These are phyloP conservation scores for Talaromyces atroroseus DNA, from an alignment of 2,329 filamentous ascomycete genomes.

Conservation along the genomic window DNA sequence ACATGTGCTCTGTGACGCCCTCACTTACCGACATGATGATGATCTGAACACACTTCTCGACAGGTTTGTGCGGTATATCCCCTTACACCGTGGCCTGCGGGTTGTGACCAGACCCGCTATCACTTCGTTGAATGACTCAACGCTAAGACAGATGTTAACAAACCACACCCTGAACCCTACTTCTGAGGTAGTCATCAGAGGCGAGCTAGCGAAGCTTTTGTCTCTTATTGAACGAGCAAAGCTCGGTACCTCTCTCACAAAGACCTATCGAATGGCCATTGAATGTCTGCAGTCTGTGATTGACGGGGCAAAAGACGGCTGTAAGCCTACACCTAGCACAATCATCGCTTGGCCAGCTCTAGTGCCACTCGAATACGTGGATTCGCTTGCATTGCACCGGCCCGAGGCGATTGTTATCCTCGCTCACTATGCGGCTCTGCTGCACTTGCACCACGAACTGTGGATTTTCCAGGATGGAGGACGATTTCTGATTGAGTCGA, in stretches of 20 bases:
- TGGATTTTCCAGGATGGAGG: conserved; percentile 32
- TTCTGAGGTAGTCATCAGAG: background rate
- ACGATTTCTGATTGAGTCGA: conserved; percentile 17
- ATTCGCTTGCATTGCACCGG: conserved; percentile 22
- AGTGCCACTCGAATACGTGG: conserved; percentile 29
- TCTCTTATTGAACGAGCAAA: background rate
- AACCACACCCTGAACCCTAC: background rate
- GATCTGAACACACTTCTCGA: background rate
- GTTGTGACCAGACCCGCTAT: background rate
- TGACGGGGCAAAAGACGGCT: background rate
- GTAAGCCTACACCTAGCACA: background rate
- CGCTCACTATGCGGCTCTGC: conserved; percentile 31
- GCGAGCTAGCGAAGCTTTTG: background rate
- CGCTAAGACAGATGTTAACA: background rate
- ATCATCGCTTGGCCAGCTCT: background rate
- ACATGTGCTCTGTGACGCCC: conserved; percentile 1
- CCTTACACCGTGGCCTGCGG: background rate
- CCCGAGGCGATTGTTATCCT: conserved; percentile 34
- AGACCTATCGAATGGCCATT: background rate
- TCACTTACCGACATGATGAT: background rate
- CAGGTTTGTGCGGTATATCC: background rate
- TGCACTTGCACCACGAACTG: conserved; percentile 27
- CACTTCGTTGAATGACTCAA: background rate
- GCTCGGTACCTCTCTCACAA: background rate
- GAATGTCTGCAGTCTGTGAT: background rate